Conservation (phyloP, 345 rosid species). For the Sonneratia alba region DNA sequence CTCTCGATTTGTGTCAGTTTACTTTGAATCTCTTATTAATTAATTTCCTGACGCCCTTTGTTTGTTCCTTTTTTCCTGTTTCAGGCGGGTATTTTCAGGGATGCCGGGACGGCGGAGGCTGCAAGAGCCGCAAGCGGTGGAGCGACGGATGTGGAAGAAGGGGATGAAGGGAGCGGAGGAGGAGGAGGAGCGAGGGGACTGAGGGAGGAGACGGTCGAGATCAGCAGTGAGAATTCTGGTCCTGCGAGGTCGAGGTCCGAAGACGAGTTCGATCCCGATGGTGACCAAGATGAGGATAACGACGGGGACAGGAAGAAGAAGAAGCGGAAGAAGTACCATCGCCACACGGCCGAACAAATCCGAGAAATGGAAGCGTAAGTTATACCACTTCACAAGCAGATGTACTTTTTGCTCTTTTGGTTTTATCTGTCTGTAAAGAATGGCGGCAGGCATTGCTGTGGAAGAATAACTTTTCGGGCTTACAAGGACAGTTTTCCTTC, state of each 20-base stretch:
- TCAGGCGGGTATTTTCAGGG: conserved; percentile 91
- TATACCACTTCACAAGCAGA: too few species aligned
- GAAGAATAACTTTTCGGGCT: too few species aligned
- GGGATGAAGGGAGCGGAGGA: conserved; percentile 52
- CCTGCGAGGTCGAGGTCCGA: conserved; percentile 79
- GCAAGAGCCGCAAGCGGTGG: conserved; percentile 22
- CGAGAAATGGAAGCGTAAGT: conserved; percentile 96
- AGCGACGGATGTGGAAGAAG: conserved; percentile 57
- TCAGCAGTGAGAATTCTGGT: conserved; percentile 93
- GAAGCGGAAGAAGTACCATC: conserved; percentile 93
- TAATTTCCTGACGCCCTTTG: not conserved
- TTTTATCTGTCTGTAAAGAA: too few species aligned
- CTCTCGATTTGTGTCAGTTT: not conserved
- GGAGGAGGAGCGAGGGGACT: conserved; percentile 27
- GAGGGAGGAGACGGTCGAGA: conserved; percentile 66
- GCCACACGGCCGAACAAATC: conserved; percentile 93
- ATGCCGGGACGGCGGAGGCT: conserved; percentile 35
- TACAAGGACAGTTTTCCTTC: too few species aligned
- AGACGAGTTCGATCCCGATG: conserved; percentile 60
- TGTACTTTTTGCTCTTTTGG: too few species aligned
- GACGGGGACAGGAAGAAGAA: conserved; percentile 60
- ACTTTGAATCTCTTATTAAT: not conserved
- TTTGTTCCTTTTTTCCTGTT: not conserved
- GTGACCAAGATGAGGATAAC: conserved; percentile 40
- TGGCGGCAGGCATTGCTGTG: too few species aligned